Conservation (phyloP, 352 stramenopile genomes). For the Peronospora tabacina region DNA sequence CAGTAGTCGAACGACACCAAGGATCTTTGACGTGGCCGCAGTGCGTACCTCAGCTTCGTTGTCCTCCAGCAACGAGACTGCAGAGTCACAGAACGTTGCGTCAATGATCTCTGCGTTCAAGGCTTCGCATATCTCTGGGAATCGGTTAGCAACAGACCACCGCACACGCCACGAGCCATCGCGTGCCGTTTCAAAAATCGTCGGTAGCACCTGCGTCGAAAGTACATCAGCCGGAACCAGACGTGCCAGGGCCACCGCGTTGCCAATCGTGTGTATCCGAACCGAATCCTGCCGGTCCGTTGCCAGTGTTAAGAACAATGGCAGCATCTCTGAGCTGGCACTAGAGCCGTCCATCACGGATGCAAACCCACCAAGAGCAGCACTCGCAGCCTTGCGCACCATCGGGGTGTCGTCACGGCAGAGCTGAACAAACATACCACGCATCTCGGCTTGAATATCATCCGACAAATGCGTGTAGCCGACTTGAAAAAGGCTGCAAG, state of each 20-base stretch:
- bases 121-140: constrained; percentile 88
- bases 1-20: constrained; percentile 46
- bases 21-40: constrained; percentile 88
- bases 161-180: constrained; percentile 98
- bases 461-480: constrained; percentile 48
- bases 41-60: constrained; percentile 95
- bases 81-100: constrained; percentile 71
- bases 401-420: constrained; percentile 97
- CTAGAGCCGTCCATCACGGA: constrained; percentile 54
- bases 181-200: constrained; percentile 87
- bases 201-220: constrained; percentile 79
- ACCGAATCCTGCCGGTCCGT: constrained; percentile 95
- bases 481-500: constrained; percentile 76
- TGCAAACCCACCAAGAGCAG: constrained; percentile 86
- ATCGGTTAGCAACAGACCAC: constrained; percentile 96
- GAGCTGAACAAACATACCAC: constrained; percentile 89
- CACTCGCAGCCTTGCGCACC: constrained; percentile 89
- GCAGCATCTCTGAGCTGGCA: constrained; percentile 68
- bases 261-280: constrained; percentile 95
- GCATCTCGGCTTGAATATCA: constrained; percentile 74
- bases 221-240: constrained; percentile 72
- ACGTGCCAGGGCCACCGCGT: constrained; percentile 91
- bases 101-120: constrained; percentile 70
- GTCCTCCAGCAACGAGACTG: constrained; percentile 94
- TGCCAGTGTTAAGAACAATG: constrained; percentile 75